phyloP scores from a whole-genome alignment of 1,284 basidiomycete species.

The Heliocybe sulcata region DNA sequence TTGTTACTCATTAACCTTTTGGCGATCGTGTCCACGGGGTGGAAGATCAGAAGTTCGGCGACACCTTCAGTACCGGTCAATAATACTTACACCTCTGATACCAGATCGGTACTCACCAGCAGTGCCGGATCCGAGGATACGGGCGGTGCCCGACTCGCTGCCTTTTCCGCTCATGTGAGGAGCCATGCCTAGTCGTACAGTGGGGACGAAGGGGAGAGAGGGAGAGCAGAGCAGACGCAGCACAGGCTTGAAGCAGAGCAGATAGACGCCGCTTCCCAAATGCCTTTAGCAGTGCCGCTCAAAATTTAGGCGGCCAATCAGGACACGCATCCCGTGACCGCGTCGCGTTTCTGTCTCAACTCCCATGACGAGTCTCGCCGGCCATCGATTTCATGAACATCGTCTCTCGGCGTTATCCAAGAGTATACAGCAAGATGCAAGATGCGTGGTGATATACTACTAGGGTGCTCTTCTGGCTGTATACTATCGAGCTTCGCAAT shows the following conservation, averaged over 20 bases:
- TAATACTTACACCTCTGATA: background rate
- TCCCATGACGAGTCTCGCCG: background rate
- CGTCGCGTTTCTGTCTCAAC: background rate
- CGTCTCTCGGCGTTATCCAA: no score
- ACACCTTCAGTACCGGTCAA: conserved; percentile 51
- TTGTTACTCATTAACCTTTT: conserved; percentile 99
- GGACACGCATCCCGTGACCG: background rate
- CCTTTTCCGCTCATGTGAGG: conserved; percentile 55
- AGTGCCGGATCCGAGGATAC: conserved; percentile 87
- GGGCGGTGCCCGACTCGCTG: conserved; percentile 86
- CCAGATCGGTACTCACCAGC: conserved; percentile 49
- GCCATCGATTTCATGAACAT: background rate
- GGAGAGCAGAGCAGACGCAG: background rate
- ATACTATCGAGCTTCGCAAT: no score
- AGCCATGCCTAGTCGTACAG: conserved; percentile 36
- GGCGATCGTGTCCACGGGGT: conserved; percentile 92
- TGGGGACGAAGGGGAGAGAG: no score
- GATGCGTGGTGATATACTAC: background rate
- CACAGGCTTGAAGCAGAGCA: no score
- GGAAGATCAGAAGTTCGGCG: conserved; percentile 89
- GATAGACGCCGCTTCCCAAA: background rate
- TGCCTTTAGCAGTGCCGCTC: background rate
- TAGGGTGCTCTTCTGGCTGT: background rate
- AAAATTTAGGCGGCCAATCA: background rate
- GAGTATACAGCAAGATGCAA: background rate